Evolutionary conservation across 208 protist species (phyloP), one percentile per base, ranked within the genome.

Genomic region (Entamoeba moshkovskii): DNA sequence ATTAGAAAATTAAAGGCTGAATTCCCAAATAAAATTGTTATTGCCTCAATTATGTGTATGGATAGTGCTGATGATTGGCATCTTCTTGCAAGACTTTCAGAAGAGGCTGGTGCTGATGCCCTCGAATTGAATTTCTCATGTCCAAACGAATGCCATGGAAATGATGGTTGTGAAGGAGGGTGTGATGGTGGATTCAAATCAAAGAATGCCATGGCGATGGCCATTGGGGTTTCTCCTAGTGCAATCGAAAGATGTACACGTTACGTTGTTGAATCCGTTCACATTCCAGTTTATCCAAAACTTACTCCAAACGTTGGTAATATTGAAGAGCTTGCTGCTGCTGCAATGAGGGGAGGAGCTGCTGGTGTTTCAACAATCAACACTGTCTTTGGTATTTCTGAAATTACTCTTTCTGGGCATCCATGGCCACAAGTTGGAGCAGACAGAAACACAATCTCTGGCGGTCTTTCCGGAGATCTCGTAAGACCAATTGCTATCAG

Each of bases 51-150:
- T 91, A 97, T 98, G 96, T 96, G 96, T 94, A 93, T 92, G 46
- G 97, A 96, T 94, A 95, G 96, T 38, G 94, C 97, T 91, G 95
- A 97, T 33, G 97, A 97, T 92, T 98, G 97, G 97, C 48, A 96
- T 29, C 91, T 96, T 29, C 94, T 98, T 0, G 96, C 96, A 44
- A 96, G 95, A 45, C 92, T 94, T 93, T 92, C 96, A 4, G 93
- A 95, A 46, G 96, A 95, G 42, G 93, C 96, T 4, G 97, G 96
- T 66, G 95, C 97, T 38, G 97, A 98, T 94, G 95, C 95, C 1
- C 93, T 98, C 0, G 97, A 98, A 95, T 94, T 98, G 15, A 98
- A 98, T 95, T 94, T 98, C 8, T 97, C 96, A 8, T 98, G 97
- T 95, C 97, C 97, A 48, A 97, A 98, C 91, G 96, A 97, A 94